Evolutionary conservation across 306 rosid genomes (phyloP), one percentile per base, ranked within the genome.

Genomic region (Dryas alaskensis): DNA sequence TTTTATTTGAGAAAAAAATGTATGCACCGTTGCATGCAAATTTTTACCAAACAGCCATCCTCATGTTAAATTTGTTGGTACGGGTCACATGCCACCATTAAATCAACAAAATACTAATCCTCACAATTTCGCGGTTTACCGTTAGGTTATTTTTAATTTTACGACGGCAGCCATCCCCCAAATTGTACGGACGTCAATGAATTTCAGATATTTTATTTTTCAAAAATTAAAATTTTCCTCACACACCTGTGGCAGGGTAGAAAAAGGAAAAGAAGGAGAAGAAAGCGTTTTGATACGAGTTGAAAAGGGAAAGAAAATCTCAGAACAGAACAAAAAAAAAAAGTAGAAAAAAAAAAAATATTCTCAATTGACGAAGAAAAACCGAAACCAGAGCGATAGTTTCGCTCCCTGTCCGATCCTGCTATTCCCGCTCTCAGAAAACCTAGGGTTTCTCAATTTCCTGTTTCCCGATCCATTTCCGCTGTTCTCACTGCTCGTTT

Each of bases 281-380:
- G 71, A 43, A 75, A 65, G 65, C 52, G 53, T 52, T 75, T 71
- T 79, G 83, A 73, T 73, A 40, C 81, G 69, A 69, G 70, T 78
- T 59, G 65, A 80, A 81, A 79, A 83, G 73, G 73, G 78, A 7
- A 46, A 75, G 85, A 86, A 78, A 84, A 59, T 47, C 66, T 63
- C 54, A 43, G 13, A 64, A 49, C 16, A 19, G 52, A 5, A 25
- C 3, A 47, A 4, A 10, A 0, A 19, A 7, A 43, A 61, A 52
- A n/a, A 47, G 55, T 53, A 27, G 2, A 4, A 19, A 19, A 19
- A 72, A 22, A 76, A 67, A 67, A 78, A 76, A 68, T n/a, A n/a
- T n/a, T 73, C 78, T 65, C 76, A 59, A 59, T 68, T 48, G 73
- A 66, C 53, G 53, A 68, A 59, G 75, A 73, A 58, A 45, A 52